Percentiles rank a stretch among this genome's conserved stretches.
phyloP scores from a whole-genome alignment of 176 grass and related monocot species.

The Musa acuminata region DNA sequence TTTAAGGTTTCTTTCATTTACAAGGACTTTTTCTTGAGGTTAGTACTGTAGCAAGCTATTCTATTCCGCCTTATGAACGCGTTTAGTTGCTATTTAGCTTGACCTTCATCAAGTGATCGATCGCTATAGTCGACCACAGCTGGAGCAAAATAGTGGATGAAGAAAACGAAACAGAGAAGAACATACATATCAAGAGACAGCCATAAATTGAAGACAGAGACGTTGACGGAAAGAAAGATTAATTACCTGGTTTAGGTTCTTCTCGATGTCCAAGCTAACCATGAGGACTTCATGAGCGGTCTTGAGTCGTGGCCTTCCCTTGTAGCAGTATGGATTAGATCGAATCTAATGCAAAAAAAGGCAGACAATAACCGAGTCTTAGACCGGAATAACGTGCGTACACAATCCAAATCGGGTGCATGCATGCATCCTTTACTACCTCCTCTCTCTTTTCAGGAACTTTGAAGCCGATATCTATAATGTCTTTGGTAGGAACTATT shows the following conservation, averaged over 20 bases:
- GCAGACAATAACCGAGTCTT: too few species aligned
- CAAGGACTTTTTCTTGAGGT: too few species aligned
- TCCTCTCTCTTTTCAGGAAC: constrained; percentile 31
- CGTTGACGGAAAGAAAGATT: background rate
- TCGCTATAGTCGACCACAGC: too few species aligned
- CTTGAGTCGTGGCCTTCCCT: constrained; percentile 49
- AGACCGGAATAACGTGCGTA: background rate
- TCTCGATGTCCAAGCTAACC: constrained; percentile 57
- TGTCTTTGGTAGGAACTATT: constrained; percentile 46
- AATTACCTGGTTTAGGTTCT: constrained; percentile 54
- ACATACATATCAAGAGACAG: too few species aligned
- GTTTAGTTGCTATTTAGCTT: too few species aligned
- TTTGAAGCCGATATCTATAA: constrained; percentile 54
- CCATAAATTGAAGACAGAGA: too few species aligned
- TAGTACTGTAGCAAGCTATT: too few species aligned
- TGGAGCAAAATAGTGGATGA: too few species aligned
- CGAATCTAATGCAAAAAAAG: constrained; percentile 26
- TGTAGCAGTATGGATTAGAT: constrained; percentile 57
- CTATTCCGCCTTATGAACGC: too few species aligned
- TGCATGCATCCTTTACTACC: constrained; percentile 20
- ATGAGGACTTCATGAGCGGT: constrained; percentile 45
- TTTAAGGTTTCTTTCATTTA: too few species aligned
- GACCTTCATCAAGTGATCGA: too few species aligned
- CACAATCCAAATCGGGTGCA: background rate
- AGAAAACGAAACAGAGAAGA: too few species aligned